Evolutionary conservation across 1,284 basidiomycete genomes (phyloP), one percentile per base, ranked within the genome.

Genomic region (Marasmius tenuissimus): DNA sequence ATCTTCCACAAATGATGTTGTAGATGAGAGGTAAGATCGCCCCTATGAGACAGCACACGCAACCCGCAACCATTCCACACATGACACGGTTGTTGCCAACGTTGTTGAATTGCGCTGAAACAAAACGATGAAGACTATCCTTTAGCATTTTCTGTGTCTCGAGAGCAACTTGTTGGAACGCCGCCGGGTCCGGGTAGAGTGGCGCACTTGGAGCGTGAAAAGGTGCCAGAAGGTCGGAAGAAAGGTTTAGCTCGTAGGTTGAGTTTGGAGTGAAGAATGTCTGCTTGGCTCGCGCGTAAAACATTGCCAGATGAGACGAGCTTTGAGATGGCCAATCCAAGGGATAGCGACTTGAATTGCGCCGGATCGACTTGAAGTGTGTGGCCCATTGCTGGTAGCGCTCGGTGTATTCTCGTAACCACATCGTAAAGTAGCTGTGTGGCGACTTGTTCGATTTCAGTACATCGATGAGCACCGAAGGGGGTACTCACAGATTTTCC

Each of bases 241-340:
- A 81, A 38, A 92, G 81, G 65, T 88, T 82, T 67, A 92, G 85
- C 65, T 91, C 88, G 70, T 88, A 91, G 49, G 82, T 80, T 40
- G 85, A 84, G 60, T 81, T 82, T 14, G 87, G 86, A 2, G 86
- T 86, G 64, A 91, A 84, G 72, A 92, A 92, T 0, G 89, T 92
- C 67, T 88, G 85, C 66, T 90, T 91, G 7, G 89, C 89, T 51
- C 90, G 86, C 7, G 84, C 76, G 70, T 89, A 92, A 73, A 90
- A 91, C 75, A 87, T 81, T 60, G 86, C 83, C 56, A 92, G 77
- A 18, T 83, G 76, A 2, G 84, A 77, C 11, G 85, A 84, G 64
- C 81, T 78, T 34, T 76, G 80, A 22, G 76, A 71, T 0, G 76
- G 77, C 66, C 71, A 73, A 52, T 69, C 73, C 45, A 71, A 72